Conservation (phyloP, 2,329 filamentous ascomycete species). For the Xylaria sp. region DNA sequence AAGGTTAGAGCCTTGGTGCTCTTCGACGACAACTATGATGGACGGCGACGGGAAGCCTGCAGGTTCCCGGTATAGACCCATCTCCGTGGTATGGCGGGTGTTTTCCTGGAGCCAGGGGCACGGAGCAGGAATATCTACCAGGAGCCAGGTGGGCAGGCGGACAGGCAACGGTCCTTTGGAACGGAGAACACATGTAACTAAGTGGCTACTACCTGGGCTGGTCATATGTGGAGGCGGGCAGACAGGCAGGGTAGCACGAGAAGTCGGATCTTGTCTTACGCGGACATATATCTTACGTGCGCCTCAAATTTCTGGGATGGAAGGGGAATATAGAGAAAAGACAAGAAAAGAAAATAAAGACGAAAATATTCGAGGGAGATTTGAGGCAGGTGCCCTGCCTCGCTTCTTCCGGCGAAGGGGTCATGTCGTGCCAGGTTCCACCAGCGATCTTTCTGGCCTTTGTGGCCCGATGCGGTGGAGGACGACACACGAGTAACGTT, state of each 20-base stretch:
- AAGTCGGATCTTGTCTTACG: slow-evolving; percentile 27
- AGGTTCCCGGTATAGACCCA: slow-evolving; percentile 18
- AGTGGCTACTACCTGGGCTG: too few species aligned
- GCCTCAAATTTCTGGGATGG: slow-evolving; percentile 9
- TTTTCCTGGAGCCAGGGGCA: slow-evolving; percentile 18
- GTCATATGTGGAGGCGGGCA: too few species aligned
- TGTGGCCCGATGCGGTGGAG: slow-evolving; percentile 26
- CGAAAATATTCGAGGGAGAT: slow-evolving; percentile 15
- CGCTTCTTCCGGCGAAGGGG: slow-evolving; percentile 32
- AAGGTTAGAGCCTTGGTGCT: too few species aligned
- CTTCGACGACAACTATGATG: too few species aligned
- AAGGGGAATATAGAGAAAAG: slow-evolving; percentile 1
- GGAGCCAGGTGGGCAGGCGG: slow-evolving; percentile 2
- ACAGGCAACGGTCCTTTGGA: slow-evolving; percentile 9
- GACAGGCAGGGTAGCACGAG: slow-evolving; percentile 14
- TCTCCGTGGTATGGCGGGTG: slow-evolving; percentile 18
- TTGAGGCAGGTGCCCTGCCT: slow-evolving; percentile 22
- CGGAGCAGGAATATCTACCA: slow-evolving; percentile 3
- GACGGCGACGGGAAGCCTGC: slow-evolving; percentile 19
- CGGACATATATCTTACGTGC: slow-evolving; percentile 26
- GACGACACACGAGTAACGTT: slow-evolving; percentile 24
- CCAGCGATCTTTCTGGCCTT: slow-evolving; percentile 28
- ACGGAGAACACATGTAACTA: slow-evolving; percentile 5
- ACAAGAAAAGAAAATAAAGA: too few species aligned
- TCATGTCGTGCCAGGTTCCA: slow-evolving; percentile 21